phyloP scores from a whole-genome alignment of 805 yeast genomes.

The Huiozyma naganishii region DNA sequence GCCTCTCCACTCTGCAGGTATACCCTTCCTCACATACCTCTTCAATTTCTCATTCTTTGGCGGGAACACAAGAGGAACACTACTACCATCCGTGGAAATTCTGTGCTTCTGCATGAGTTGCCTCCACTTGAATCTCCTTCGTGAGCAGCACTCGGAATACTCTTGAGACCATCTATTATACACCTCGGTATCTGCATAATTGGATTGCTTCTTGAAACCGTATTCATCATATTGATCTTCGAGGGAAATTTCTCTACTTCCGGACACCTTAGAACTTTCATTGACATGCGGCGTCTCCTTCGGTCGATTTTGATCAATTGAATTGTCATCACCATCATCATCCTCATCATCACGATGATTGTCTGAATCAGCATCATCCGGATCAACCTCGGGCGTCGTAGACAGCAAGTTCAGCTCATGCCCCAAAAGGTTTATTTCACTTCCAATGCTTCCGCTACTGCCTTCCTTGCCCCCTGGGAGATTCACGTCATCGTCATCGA shows the following conservation, averaged over 20 bases:
- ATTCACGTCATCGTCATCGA: no score
- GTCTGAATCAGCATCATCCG: no score
- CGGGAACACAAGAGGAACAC: constrained; percentile 67
- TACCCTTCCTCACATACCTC: constrained; percentile 78
- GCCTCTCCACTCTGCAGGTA: constrained; percentile 97
- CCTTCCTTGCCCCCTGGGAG: no score
- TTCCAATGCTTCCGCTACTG: no score
- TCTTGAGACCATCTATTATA: constrained; percentile 69
- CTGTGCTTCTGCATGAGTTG: constrained; percentile 58
- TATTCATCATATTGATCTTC: constrained; percentile 50
- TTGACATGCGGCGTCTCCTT: neutral
- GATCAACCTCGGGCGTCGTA: neutral
- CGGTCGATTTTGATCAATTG: neutral
- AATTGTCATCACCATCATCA: neutral
- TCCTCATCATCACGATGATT: neutral
- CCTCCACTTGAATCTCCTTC: constrained; percentile 73
- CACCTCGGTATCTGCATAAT: constrained; percentile 39
- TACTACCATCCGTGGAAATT: constrained; percentile 35
- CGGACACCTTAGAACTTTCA: neutral
- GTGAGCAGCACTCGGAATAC: constrained; percentile 51
- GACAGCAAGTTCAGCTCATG: no score
- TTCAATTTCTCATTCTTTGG: constrained; percentile 68
- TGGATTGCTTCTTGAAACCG: constrained; percentile 69
- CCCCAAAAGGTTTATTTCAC: no score
- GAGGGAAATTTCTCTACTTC: neutral